phyloP scores from a whole-genome alignment of 306 rosid species.

The Castanea mollissima region DNA sequence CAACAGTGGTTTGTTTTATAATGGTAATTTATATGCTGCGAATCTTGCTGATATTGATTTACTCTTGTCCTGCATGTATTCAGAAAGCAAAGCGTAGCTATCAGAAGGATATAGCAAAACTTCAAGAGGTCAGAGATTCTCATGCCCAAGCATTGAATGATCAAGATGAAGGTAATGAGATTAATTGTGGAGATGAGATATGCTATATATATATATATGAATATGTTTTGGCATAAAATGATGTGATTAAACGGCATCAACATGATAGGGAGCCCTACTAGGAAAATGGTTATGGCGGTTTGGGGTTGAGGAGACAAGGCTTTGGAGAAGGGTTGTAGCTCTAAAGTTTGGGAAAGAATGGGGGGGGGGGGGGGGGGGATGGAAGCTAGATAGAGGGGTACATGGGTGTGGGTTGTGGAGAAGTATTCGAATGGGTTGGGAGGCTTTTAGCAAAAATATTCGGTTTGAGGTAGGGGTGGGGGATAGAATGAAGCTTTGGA shows the following conservation, averaged over 20 bases:
- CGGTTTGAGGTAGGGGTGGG: too few relatives aligned
- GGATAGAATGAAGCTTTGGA: too few relatives aligned
- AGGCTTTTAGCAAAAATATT: too few relatives aligned
- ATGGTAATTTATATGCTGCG: not conserved
- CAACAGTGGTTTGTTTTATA: not conserved
- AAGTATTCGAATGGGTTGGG: too few relatives aligned
- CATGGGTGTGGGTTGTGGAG: too few relatives aligned
- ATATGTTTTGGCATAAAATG: slow-evolving; percentile 2
- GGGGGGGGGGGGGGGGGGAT: too few relatives aligned
- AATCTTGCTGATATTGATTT: not conserved
- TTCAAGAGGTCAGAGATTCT: slow-evolving; percentile 59
- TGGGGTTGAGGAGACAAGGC: too few relatives aligned
- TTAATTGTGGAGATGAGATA: slow-evolving; percentile 37
- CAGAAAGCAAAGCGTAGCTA: slow-evolving; percentile 96
- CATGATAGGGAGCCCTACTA: not conserved
- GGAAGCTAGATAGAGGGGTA: too few relatives aligned
- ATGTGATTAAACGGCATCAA: slow-evolving; percentile 3
- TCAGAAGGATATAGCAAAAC: slow-evolving; percentile 74
- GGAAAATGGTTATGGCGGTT: too few relatives aligned
- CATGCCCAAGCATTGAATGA: slow-evolving; percentile 50
- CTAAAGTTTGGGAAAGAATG: too few relatives aligned
- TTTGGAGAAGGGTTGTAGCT: too few relatives aligned
- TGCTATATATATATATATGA: slow-evolving; percentile 1
- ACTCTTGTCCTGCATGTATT: slow-evolving; percentile 18
- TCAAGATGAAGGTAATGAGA: slow-evolving; percentile 47